Base-by-base conservation (phyloP, 140 eudicot species). In the Ambrosia hybrid region DNA sequence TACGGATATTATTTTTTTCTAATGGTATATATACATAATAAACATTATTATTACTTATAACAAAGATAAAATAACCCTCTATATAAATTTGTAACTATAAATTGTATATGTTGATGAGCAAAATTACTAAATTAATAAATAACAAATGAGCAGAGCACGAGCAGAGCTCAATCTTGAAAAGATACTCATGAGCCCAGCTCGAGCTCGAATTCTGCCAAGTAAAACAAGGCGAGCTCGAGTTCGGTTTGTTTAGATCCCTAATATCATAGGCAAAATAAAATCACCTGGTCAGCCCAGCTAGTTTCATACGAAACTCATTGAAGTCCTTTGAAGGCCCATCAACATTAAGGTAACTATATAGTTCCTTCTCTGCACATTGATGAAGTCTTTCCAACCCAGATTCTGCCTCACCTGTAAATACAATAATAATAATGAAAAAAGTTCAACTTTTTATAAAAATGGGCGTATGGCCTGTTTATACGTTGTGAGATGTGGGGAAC, bases 341-440 rank as follows among this genome's bases (percentile, higher is more conserved):
- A 0, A 83, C 82, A 49, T 81, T 86, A 33, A 90, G 90, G 70
- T 84, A 88, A 11, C 56, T 74, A 70, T 86, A 93, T 12, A 94
- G 84, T 74, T 94, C 99, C 79, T 94, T 94, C 84, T 94, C 99
- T 12, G 99, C 97, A 76, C 99, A 94, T 73, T 90, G 97, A 85
- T 94, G 97, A 63, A 94, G 96, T 58, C 99, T 81, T 81, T 94
- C 99, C 81, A 94, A 80, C 12, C 97, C 97, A 71, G 99, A 83
- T 82, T 94, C 99, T 4, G 99, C 99, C 81, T 94, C 99, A 43
- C 99, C 98, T 93, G 81, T 64, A 77, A 57, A 33, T 13, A 57
- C 38, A 12, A 46, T 16, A 6, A 6, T 33, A 15, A 4, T 43
- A 34, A 30, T n/a, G n/a, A n/a, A n/a, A n/a, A n/a, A n/a, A n/a